Base-by-base conservation (phyloP, 2,329 filamentous ascomycete species). In the Trichoderma sp. region DNA sequence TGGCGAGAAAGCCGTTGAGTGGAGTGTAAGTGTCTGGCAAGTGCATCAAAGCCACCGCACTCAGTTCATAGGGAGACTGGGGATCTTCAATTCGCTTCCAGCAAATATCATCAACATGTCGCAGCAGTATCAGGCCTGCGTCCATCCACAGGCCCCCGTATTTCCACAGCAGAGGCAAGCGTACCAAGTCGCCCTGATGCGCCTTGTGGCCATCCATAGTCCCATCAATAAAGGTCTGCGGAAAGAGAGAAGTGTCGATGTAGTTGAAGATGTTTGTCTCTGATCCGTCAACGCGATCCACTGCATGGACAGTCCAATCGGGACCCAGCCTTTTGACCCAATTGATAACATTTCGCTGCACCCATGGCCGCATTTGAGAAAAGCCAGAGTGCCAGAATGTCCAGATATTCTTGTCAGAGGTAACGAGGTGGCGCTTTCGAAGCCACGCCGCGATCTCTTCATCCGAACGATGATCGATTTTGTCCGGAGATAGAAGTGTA, bases 171-270 rank as follows among this genome's bases (percentile, higher is more conserved):
- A 81, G 73, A 0, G 82, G 77, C 0, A 83, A 76, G 0, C 85
- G 81, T 5, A 86, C 75, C 0, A 86, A 76, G 64, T 87, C 85
- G 3, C 82, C 81, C 0, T 78, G 79, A 70, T 87, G 84, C 1
- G 78, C 78, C 1, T 81, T 83, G 1, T 78, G 75, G 0, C 84
- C 83, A 14, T 79, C 77, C 81, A 85, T 85, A 0, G 77, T 81
- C 37, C 78, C 74, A 13, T 82, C 77, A 31, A 82, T 78, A 68
- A 84, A 82, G 0, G 80, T 73, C 16, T 81, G 78, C 0, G 83
- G 79, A 47, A 83, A 77, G 47, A 79, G 72, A 1, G 77, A 75
- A 1, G 74, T 63, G 7, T 79, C 71, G 4, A 83, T 71, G 69
- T 77, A 84, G 47, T 78, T 78, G 63, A 72, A 55, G 6, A 79